Conservation (phyloP, 805 yeast genomes). For the Cyberlindnera xylosilytica region DNA sequence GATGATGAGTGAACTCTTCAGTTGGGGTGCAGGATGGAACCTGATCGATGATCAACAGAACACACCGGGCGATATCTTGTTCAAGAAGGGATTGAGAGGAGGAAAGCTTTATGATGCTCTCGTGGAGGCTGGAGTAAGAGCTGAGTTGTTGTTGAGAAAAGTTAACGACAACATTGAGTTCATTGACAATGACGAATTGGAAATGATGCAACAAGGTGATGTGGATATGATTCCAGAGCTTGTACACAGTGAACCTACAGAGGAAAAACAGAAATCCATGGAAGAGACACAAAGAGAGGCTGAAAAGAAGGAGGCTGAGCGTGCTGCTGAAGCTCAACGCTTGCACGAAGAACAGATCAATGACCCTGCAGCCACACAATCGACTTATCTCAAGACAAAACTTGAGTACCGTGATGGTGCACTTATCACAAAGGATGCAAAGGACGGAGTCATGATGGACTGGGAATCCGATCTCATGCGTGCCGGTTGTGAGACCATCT, state of each 20-base stretch:
- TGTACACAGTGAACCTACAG: neutral
- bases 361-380: constrained; percentile 64
- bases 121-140: constrained; percentile 86
- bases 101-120: constrained; percentile 44
- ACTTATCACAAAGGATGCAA: constrained; percentile 62
- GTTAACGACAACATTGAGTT: constrained; percentile 63
- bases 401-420: constrained; percentile 68
- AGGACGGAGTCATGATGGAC: constrained; percentile 96
- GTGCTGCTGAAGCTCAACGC: constrained; percentile 19
- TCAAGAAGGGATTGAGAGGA: constrained; percentile 43
- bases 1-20: constrained; percentile 65
- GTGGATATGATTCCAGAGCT: constrained; percentile 13
- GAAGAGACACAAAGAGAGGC: constrained; percentile 17
- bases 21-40: constrained; percentile 93
- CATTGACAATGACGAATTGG: constrained; percentile 33
- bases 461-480: constrained; percentile 89
- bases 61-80: constrained; percentile 83
- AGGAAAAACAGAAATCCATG: constrained; percentile 15
- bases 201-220: constrained; percentile 19
- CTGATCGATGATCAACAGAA: constrained; percentile 64
- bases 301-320: constrained; percentile 11
- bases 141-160: constrained; percentile 76
- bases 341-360: constrained; percentile 29
- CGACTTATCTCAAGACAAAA: constrained; percentile 60
- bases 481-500: constrained; percentile 73